phyloP scores from a whole-genome alignment of 306 rosid genomes.

The Prunus armeniaca region DNA sequence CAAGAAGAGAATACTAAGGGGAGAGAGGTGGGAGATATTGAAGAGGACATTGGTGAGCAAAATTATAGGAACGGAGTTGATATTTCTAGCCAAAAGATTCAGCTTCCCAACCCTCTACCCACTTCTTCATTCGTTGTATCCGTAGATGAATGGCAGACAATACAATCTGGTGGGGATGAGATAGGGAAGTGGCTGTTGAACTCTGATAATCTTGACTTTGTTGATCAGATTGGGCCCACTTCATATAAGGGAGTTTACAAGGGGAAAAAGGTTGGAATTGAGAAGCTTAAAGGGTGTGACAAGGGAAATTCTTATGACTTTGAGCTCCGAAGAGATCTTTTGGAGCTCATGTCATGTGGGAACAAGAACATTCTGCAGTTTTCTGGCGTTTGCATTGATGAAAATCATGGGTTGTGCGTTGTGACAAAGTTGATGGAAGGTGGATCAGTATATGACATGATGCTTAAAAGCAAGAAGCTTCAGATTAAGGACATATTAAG shows the following conservation, averaged over 20 bases:
- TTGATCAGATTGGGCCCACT: constrained; percentile 71
- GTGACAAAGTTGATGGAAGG: constrained; percentile 90
- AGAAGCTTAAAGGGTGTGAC: constrained; percentile 93
- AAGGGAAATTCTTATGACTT: constrained; percentile 79
- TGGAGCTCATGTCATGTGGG: constrained; percentile 89
- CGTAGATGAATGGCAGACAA: constrained; percentile 93
- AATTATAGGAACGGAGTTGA: constrained; percentile 52
- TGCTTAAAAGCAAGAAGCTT: constrained; percentile 76
- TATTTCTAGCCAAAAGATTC: constrained; percentile 48
- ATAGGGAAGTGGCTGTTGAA: constrained; percentile 76
- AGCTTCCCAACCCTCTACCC: constrained; percentile 70
- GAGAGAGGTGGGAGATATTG: constrained; percentile 64
- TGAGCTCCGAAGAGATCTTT: constrained; percentile 73
- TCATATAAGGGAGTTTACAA: constrained; percentile 74
- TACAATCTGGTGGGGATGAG: constrained; percentile 62
- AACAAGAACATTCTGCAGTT: constrained; percentile 78
- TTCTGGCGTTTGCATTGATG: constrained; percentile 79
- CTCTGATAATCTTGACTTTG: constrained; percentile 71
- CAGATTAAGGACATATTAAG: constrained; percentile 71
- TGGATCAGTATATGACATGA: constrained; percentile 71
- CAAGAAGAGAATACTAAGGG: constrained; percentile 79
- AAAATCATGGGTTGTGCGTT: constrained; percentile 83
- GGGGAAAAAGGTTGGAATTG: constrained; percentile 90
- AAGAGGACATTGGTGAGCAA: constrained; percentile 55
- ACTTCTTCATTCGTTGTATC: constrained; percentile 59